Conservation (phyloP, 352 stramenopile species). For the Phytophthora ohioensis region DNA sequence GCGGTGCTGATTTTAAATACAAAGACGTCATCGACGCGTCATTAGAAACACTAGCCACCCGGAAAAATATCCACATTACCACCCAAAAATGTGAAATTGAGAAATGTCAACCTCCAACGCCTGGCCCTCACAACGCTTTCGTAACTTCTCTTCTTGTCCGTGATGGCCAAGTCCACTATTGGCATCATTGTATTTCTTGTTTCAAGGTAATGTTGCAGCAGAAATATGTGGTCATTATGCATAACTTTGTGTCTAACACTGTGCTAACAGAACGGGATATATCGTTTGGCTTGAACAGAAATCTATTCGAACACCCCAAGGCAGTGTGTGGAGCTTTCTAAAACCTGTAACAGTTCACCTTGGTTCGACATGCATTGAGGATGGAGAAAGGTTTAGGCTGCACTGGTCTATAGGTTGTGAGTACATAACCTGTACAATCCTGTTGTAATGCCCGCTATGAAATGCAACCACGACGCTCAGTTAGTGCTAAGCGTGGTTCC, state of each 20-base stretch:
- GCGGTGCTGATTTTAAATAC: neutral
- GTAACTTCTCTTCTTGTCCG: constrained; percentile 2
- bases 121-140: neutral
- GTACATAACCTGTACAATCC: constrained; percentile 37
- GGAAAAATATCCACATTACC: neutral
- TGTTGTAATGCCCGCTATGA: constrained; percentile 6
- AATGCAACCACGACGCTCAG: neutral
- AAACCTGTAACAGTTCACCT: constrained; percentile 6
- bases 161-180: constrained; percentile 23
- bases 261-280: neutral
- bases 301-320: constrained; percentile 17
- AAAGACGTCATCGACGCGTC: neutral
- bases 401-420: constrained; percentile 26
- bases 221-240: no score
- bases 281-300: neutral
- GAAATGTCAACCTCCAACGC: no score
- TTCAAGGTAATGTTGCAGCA: constrained; percentile 16
- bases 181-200: constrained; percentile 19
- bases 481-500: constrained; percentile 11
- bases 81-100: neutral
- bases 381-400: neutral
- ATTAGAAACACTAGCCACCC: neutral
- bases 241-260: neutral
- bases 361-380: neutral
- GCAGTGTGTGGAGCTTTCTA: constrained; percentile 22